Evolutionary conservation across 2,329 filamentous ascomycete species (phyloP).

Genomic region (Apiospora saccharicola): DNA sequence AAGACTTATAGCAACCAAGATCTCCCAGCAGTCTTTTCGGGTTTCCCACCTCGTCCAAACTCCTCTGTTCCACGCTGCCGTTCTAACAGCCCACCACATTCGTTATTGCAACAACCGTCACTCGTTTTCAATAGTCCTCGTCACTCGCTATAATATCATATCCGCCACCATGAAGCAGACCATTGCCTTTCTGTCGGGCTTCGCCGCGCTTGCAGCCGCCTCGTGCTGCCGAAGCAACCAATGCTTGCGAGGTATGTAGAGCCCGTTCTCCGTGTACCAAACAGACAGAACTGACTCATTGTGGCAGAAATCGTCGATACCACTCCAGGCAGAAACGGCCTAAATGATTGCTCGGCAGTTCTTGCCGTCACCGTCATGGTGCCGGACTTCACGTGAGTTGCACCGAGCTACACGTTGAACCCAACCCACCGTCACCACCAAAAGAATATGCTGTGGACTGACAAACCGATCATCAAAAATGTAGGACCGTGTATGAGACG

Average conservation of each 20-base stretch:
- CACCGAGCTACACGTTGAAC: neutral
- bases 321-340: neutral
- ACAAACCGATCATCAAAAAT: neutral
- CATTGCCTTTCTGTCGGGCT: neutral
- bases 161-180: neutral
- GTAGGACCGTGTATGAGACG: neutral
- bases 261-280: no score
- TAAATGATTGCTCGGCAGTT: neutral
- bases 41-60: no score
- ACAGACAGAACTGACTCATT: neutral
- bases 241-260: neutral
- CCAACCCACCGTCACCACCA: neutral
- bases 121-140: neutral
- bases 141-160: neutral
- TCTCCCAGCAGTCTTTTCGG: no score
- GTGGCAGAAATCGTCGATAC: neutral
- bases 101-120: neutral
- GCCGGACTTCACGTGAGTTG: neutral
- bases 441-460: no score
- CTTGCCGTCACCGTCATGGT: neutral
- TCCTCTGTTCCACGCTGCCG: no score
- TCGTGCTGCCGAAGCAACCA: neutral
- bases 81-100: neutral
- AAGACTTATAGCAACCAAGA: no score
- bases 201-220: neutral